Percentiles rank a stretch among this genome's conserved stretches.
These are phyloP conservation scores for Populus ilicifolia DNA, from an alignment of 345 rosid species.

Conservation along the genomic window DNA sequence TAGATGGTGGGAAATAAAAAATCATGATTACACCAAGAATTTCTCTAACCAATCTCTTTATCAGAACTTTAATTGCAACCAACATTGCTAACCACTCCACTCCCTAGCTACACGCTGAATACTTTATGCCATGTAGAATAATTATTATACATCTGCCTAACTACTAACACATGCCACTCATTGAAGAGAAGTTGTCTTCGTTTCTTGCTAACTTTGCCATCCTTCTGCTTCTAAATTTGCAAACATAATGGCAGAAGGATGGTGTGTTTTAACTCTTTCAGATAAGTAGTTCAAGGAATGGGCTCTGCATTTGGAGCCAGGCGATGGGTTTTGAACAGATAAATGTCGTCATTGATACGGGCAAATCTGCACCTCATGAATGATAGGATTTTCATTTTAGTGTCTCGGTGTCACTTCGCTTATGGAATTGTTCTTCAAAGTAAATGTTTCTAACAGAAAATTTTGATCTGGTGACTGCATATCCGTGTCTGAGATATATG, in stretches of 20 bases:
- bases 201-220: slow-evolving; percentile 17
- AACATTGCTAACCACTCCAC: slow-evolving; percentile 23
- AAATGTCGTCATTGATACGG: background rate
- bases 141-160: slow-evolving; percentile 10
- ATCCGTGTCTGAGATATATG: background rate
- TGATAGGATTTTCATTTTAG: background rate
- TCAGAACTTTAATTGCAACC: background rate
- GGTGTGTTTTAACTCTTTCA: background rate
- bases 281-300: slow-evolving; percentile 17
- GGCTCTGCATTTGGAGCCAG: slow-evolving; percentile 21
- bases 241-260: slow-evolving; percentile 1
- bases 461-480: background rate
- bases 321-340: slow-evolving; percentile 13
- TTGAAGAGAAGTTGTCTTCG: background rate
- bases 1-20: slow-evolving; percentile 8
- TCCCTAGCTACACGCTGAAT: background rate
- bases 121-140: background rate
- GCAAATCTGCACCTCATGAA: background rate
- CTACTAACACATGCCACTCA: background rate
- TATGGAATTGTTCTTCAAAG: background rate
- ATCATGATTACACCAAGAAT: background rate
- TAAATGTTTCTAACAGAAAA: background rate
- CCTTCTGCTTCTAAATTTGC: slow-evolving; percentile 15
- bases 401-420: background rate
- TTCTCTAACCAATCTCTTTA: slow-evolving; percentile 5